Evolutionary conservation across 305 asterid species (phyloP).

Genomic region (Fraxinus baroniana): DNA sequence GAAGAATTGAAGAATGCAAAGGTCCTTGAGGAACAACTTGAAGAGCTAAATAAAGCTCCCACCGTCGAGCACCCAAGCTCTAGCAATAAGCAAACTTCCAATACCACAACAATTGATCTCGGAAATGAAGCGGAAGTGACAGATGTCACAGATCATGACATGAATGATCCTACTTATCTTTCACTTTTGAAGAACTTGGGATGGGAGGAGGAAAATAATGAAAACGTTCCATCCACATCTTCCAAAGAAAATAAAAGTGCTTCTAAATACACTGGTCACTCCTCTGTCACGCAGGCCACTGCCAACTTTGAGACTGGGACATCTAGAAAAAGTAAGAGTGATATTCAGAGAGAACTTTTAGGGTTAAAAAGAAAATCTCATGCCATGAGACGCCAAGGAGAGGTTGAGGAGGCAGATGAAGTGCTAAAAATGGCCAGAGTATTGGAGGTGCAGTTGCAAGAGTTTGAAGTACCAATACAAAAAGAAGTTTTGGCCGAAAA

Average conservation of each 20-base stretch:
- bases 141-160: slow-evolving; percentile 82
- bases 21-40: slow-evolving; percentile 86
- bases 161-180: slow-evolving; percentile 81
- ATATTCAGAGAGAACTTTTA: slow-evolving; percentile 82
- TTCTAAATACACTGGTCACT: slow-evolving; percentile 17
- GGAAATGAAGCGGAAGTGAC: slow-evolving; percentile 38
- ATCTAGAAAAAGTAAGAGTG: slow-evolving; percentile 61
- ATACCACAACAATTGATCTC: slow-evolving; percentile 10
- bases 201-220: slow-evolving; percentile 67
- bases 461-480: slow-evolving; percentile 47
- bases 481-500: slow-evolving; percentile 31
- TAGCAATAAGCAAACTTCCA: slow-evolving; percentile 28
- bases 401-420: slow-evolving; percentile 77
- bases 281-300: slow-evolving; percentile 32
- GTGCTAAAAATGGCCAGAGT: slow-evolving; percentile 54
- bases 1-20: slow-evolving; percentile 81
- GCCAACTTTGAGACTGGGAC: slow-evolving; percentile 24
- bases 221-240: slow-evolving; percentile 24
- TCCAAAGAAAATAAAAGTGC: slow-evolving; percentile 29
- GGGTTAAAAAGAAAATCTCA: slow-evolving; percentile 77
- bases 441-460: slow-evolving; percentile 68
- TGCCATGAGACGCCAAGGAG: slow-evolving; percentile 80
- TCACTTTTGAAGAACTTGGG: slow-evolving; percentile 81
- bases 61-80: slow-evolving; percentile 29
- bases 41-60: slow-evolving; percentile 66